Evolutionary conservation across 768 basidiomycete species (phyloP).

Genomic region (Xerocomus brunneocitrinus): DNA sequence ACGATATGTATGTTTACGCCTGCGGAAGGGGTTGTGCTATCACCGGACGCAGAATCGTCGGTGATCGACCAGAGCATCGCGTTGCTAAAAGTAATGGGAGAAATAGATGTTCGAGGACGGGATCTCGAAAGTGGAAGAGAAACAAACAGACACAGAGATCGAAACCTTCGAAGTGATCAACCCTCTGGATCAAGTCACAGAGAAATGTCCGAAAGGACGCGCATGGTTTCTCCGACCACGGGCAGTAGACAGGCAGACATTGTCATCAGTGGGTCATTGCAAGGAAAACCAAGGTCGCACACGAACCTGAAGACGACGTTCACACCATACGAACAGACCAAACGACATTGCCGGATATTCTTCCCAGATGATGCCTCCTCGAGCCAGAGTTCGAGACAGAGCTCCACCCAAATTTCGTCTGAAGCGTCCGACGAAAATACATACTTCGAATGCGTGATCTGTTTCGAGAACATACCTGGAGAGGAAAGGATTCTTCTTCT

Average conservation of each 20-base stretch:
- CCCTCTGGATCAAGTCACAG: constrained; percentile 1
- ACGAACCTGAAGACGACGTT: not conserved
- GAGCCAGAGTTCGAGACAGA: not conserved
- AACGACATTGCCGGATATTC: constrained; percentile 27
- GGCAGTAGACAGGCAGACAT: not conserved
- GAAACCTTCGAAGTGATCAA: not conserved
- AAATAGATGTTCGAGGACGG: constrained; percentile 33
- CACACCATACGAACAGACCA: constrained; percentile 17
- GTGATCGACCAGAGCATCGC: constrained; percentile 46
- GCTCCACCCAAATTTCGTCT: not conserved
- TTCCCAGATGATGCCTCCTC: constrained; percentile 10
- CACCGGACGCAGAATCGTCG: constrained; percentile 20
- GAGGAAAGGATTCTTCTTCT: constrained; percentile 37
- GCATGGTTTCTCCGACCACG: not conserved
- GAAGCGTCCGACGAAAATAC: constrained; percentile 7
- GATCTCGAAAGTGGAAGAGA: constrained; percentile 1
- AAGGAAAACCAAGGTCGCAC: constrained; percentile 6
- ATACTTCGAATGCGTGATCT: constrained; percentile 50
- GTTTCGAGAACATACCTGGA: constrained; percentile 44
- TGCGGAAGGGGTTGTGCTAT: constrained; percentile 12
- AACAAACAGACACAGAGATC: not conserved
- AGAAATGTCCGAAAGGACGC: not conserved
- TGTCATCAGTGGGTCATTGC: not conserved
- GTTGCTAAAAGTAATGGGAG: constrained; percentile 38
- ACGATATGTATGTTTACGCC: constrained; percentile 55